Base-by-base conservation (phyloP, 129 eudicot genomes). In the Flaveria ramosissima region DNA sequence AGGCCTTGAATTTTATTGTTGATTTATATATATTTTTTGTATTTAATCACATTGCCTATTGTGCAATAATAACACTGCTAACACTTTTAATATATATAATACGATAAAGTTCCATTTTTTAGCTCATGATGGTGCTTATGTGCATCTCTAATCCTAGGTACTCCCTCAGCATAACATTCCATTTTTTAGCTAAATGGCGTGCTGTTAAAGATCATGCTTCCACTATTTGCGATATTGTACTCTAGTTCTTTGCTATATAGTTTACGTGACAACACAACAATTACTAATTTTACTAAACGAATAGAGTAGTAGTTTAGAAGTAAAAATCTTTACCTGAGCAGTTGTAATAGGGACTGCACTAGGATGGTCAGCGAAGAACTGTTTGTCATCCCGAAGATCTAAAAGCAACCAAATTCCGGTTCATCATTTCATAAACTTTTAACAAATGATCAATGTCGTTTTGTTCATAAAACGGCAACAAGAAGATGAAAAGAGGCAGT, bases 371-470 rank as follows among this genome's bases (percentile, higher is more conserved):
- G 80, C 72, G n/a, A 85, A 82, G 79, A 78, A 85, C 82, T 85
- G 82, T 72, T 82, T 78, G 39, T 85, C 89, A 71, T 85, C 89
- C 77, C 89, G 79, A 56, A 85, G 80, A 85, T 85, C 89, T 85
- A 78, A 60, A 71, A 55, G 45, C 32, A 72, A 80, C 72, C 78
- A 63, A 36, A 19, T 32, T 71, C 43, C 9, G 32, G 52, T 20
- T 71, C 23, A 57, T 30, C 23, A 78, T 57, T 46, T 71, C 71
- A 70, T 47, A 16, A 70, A n/a, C 39, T 17, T 17, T 30, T 20
- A 71, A 61, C 17, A 71, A 48, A 19, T 50, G 24, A 36, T 39
- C 43, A 36, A 32, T 6, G 24, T 15, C 61, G 15, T 46, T 24
- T 26, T 24, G 41, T 14, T 74, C 30, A 45, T 60, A 43, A 1